These are phyloP conservation scores for Houttuynia cordata DNA, from an alignment of 164 flowering plant species.

Conservation along the genomic window DNA sequence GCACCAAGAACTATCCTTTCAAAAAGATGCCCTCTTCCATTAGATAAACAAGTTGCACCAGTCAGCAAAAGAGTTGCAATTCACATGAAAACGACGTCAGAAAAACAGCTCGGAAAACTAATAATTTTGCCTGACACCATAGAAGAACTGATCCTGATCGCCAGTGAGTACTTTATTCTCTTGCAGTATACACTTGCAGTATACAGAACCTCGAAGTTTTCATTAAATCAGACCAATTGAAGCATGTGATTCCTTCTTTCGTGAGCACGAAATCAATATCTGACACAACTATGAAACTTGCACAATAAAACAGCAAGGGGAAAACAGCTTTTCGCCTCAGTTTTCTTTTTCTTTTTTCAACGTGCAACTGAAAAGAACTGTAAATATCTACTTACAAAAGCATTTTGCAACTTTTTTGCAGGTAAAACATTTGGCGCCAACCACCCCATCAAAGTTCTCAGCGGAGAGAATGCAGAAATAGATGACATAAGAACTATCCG, in stretches of 20 bases:
- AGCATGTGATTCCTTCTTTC: no score
- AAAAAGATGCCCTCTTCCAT: conserved; percentile 8
- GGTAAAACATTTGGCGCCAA: conserved; percentile 66
- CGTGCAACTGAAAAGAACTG: conserved; percentile 25
- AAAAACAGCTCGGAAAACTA: conserved; percentile 36
- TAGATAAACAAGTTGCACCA: conserved; percentile 7
- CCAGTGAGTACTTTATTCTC: conserved; percentile 39
- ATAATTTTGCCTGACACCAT: conserved; percentile 68
- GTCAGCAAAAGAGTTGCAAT: conserved; percentile 63
- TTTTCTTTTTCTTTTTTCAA: conserved; percentile 9
- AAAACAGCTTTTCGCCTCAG: neutral
- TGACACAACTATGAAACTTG: neutral
- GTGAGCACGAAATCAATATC: no score
- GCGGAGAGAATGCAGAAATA: conserved; percentile 67
- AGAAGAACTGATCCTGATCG: conserved; percentile 60
- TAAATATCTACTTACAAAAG: no score
- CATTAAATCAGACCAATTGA: neutral
- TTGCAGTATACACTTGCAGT: no score
- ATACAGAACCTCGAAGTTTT: conserved; percentile 16
- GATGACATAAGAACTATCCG: conserved; percentile 69
- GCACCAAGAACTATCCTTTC: conserved; percentile 10
- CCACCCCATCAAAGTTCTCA: conserved; percentile 48
- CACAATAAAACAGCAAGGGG: neutral
- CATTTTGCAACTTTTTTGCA: conserved; percentile 13
- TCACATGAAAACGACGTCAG: conserved; percentile 31